Evolutionary conservation across 805 yeast species (phyloP).

Genomic region (Osmozyma mogii): DNA sequence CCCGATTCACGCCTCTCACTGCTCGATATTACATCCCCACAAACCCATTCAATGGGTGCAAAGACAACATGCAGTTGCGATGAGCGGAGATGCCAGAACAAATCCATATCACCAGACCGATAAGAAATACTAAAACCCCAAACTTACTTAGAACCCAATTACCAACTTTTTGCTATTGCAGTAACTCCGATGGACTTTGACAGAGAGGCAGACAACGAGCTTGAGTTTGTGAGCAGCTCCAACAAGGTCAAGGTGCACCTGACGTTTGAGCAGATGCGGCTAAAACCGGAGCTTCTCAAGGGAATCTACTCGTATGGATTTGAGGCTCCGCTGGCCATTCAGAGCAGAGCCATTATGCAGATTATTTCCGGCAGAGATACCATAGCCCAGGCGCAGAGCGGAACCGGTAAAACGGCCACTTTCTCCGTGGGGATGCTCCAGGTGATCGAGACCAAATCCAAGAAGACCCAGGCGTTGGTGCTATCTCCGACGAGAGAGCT

Average conservation of each 20-base stretch:
- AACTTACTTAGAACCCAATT: too few relatives aligned
- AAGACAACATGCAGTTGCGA: not conserved
- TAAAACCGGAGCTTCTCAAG: constrained; percentile 31
- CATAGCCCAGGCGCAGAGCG: constrained; percentile 98
- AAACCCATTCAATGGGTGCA: too few relatives aligned
- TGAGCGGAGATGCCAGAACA: too few relatives aligned
- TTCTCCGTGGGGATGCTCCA: constrained; percentile 92
- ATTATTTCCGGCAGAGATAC: constrained; percentile 92
- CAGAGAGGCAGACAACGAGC: constrained; percentile 43
- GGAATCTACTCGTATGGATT: constrained; percentile 86
- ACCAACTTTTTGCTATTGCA: too few relatives aligned
- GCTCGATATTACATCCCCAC: too few relatives aligned
- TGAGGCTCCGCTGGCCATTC: constrained; percentile 95
- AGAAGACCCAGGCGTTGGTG: constrained; percentile 82
- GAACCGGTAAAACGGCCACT: constrained; percentile 99
- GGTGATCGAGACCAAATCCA: constrained; percentile 63
- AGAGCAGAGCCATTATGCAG: constrained; percentile 94
- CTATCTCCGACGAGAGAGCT: constrained; percentile 95
- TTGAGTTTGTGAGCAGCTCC: constrained; percentile 43
- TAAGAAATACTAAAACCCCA: too few relatives aligned
- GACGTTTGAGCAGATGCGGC: constrained; percentile 34
- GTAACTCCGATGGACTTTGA: constrained; percentile 54
- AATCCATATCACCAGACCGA: too few relatives aligned
- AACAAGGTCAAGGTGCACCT: constrained; percentile 50
- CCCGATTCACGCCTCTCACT: too few relatives aligned